Percentiles rank a stretch among this genome's conserved stretches.
phyloP scores from a whole-genome alignment of 331 rosid genomes.

The Malus hybrid region DNA sequence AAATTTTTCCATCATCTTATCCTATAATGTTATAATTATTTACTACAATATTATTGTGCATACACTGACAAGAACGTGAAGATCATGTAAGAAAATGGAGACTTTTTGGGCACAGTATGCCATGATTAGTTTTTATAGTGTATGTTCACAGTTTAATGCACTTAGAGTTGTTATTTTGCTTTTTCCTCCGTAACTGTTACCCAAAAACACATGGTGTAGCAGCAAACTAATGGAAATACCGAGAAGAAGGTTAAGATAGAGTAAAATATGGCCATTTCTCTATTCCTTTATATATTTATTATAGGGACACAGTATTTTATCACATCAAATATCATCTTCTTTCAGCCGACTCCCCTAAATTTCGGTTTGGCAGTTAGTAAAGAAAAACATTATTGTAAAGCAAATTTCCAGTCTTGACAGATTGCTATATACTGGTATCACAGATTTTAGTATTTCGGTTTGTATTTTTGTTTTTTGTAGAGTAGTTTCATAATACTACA shows the following conservation, averaged over 20 bases:
- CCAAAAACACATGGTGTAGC: conserved; percentile 22
- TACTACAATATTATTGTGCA: background rate
- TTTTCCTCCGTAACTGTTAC: background rate
- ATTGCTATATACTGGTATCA: background rate
- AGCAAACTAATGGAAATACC: conserved; percentile 6
- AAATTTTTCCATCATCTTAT: no score
- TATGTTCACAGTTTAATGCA: background rate
- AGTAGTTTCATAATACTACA: background rate
- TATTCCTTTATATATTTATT: conserved; percentile 1
- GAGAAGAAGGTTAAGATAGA: background rate
- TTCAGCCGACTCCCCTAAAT: conserved; percentile 8
- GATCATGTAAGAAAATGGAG: background rate
- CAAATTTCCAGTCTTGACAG: background rate
- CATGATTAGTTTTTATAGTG: background rate
- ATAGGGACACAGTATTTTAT: background rate
- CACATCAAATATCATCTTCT: conserved; percentile 6
- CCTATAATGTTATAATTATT: background rate
- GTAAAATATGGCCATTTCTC: conserved; percentile 17
- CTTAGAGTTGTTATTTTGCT: background rate
- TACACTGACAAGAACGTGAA: background rate
- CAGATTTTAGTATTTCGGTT: background rate
- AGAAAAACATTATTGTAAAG: background rate
- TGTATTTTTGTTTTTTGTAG: background rate
- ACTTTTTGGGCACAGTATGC: conserved; percentile 6
- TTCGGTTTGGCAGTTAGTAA: background rate